Evolutionary conservation across 371 early-diverging fungal genomes (phyloP), one percentile per base, ranked within the genome.

Genomic region (Rhizomucor pusillus): DNA sequence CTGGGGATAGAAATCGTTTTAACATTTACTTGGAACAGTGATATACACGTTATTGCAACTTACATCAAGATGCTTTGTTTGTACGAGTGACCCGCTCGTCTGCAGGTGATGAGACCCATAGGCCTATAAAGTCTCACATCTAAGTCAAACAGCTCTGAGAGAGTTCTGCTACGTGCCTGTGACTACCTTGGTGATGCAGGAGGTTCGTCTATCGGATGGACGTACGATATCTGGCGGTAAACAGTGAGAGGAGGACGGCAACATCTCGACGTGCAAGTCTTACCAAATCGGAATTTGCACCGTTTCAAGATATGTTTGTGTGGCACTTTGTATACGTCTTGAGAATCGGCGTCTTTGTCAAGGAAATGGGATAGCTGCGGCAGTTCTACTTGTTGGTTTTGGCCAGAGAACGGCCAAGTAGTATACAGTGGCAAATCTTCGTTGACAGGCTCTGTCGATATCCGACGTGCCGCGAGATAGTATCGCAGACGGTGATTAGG

Each of bases 101-200:
- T 79, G 69, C 34, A 84, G 61, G 52, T 90, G 86, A 57, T 78
- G 85, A 7, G 85, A 84, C 23, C 90, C 88, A 47, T 88, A 88
- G 7, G 83, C 82, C 80, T 76, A 34, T 5, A 41, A 41, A 16
- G 11, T 41, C 16, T 37, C n/a, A n/a, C n/a, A 14, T 37, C 14
- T 52, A 14, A 52, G 39, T 47, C 34, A 39, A 16, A 10, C 9
- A n/a, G 6, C 37, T 1, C 57, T 59, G 43, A 52, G 64, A 43
- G 60, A 59, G 16, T 57, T n/a, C n/a, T n/a, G n/a, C n/a, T n/a
- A 59, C 33, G 58, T 52, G 44, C 5, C 5, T 41, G 41, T 62
- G 29, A 37, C 48, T 46, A 77, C 81, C 63, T 91, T 90, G 40
- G 92, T 92, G 57, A 92, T 87, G 49, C 86, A 85, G 14, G 88